phyloP scores from a whole-genome alignment of 768 basidiomycete genomes.

The Candolleomyces aberdarensis region DNA sequence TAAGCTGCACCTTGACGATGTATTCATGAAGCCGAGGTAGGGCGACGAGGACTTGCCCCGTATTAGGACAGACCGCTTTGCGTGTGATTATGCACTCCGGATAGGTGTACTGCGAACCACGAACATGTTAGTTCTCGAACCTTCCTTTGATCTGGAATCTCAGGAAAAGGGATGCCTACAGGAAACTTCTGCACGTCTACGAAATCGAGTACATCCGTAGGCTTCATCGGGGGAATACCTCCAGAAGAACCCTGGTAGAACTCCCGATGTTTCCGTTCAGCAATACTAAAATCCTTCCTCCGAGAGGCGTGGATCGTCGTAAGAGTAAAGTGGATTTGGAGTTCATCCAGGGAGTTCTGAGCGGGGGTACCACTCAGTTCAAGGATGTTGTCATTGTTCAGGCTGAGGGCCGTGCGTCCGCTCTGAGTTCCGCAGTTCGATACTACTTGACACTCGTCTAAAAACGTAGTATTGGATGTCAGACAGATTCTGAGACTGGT shows the following conservation, averaged over 20 bases:
- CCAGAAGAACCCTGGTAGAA: not conserved
- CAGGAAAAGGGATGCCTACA: not conserved
- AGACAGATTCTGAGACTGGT: not conserved
- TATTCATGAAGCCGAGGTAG: not conserved
- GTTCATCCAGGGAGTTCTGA: not conserved
- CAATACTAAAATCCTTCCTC: not conserved
- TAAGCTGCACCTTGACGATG: not conserved
- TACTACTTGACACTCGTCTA: slow-evolving; percentile 3
- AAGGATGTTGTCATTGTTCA: not conserved
- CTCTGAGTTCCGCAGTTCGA: not conserved
- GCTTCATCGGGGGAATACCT: not conserved
- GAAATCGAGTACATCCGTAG: not conserved
- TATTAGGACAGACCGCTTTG: not conserved
- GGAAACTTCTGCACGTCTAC: not conserved
- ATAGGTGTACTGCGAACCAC: not conserved
- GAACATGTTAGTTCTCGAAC: not conserved
- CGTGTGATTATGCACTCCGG: not conserved
- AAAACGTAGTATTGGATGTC: not conserved
- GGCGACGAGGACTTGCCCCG: not conserved
- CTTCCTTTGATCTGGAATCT: too few species aligned
- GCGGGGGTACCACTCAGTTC: slow-evolving; percentile 3
- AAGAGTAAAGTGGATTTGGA: not conserved
- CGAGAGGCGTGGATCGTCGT: not conserved
- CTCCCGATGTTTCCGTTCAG: not conserved
- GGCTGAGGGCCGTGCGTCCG: not conserved